Conservation (phyloP, 2,329 filamentous ascomycete species). For the Sarocladium strictum region DNA sequence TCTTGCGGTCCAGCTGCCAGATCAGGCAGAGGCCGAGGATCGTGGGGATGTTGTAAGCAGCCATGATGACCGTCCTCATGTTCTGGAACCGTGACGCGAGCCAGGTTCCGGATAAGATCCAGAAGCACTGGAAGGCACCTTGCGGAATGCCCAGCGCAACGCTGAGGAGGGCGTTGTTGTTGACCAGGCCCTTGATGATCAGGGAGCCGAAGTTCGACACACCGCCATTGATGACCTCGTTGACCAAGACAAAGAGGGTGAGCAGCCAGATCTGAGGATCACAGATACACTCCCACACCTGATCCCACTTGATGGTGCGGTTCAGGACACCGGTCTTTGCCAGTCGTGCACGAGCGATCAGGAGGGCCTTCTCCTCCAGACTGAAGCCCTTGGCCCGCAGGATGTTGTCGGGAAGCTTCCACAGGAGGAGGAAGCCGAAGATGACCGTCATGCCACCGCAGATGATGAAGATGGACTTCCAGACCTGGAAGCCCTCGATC, state of each 20-base stretch:
- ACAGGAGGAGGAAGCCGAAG: slow-evolving; percentile 37
- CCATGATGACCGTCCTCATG: slow-evolving; percentile 45
- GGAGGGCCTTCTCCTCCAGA: slow-evolving; percentile 30
- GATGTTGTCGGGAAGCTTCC: slow-evolving; percentile 40
- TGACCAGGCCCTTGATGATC: slow-evolving; percentile 43
- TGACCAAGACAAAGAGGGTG: slow-evolving; percentile 47
- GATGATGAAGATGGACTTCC: slow-evolving; percentile 48
- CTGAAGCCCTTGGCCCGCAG: slow-evolving; percentile 24
- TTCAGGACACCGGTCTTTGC: slow-evolving; percentile 42
- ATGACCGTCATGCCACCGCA: slow-evolving; percentile 41
- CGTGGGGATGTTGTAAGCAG: slow-evolving; percentile 43
- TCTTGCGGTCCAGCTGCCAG: slow-evolving; percentile 38
- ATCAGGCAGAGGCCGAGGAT: slow-evolving; percentile 41
- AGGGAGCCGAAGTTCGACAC: slow-evolving; percentile 51
- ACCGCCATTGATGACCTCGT: slow-evolving; percentile 48
- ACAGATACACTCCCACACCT: slow-evolving; percentile 40
- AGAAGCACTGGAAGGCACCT: slow-evolving; percentile 48
- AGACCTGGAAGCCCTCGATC: slow-evolving; percentile 35
- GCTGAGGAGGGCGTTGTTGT: slow-evolving; percentile 28
- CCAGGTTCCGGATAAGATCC: slow-evolving; percentile 45
- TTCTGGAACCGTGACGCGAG: slow-evolving; percentile 45
- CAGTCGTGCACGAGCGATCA: slow-evolving; percentile 54
- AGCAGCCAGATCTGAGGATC: slow-evolving; percentile 48
- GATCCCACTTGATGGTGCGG: slow-evolving; percentile 38
- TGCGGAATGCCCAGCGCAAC: slow-evolving; percentile 48